These are phyloP conservation scores for Chloranthus sessilifolius DNA, from an alignment of 164 flowering plant genomes.

Conservation along the genomic window DNA sequence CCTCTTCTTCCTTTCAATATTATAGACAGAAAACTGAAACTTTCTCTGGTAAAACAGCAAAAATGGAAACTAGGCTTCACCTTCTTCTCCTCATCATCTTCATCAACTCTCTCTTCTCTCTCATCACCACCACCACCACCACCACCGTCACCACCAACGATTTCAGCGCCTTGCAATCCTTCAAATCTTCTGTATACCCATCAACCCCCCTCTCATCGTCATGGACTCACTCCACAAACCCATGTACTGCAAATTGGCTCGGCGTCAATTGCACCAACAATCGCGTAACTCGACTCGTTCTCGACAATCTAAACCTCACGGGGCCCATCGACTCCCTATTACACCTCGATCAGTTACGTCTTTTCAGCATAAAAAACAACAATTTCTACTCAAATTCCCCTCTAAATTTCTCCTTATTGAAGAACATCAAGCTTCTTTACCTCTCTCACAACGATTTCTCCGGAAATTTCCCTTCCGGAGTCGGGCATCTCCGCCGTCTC, in stretches of 20 bases:
- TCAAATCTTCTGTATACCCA: conserved; percentile 25
- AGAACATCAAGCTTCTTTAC: conserved; percentile 39
- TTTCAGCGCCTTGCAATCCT: conserved; percentile 17
- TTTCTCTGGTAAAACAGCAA: too few species aligned
- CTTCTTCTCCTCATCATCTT: too few species aligned
- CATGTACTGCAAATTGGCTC: conserved; percentile 38
- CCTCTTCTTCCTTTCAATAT: too few species aligned
- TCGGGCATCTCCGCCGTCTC: conserved; percentile 29
- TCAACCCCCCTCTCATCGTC: conserved; percentile 22
- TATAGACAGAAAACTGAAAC: too few species aligned
- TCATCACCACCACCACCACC: too few species aligned
- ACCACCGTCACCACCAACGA: conserved; percentile 13
- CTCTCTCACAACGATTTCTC: conserved; percentile 39
- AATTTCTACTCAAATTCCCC: conserved; percentile 12
- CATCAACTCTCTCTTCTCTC: too few species aligned
- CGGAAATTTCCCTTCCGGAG: conserved; percentile 35
- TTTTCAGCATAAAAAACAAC: conserved; percentile 40
- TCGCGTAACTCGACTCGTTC: conserved; percentile 37
- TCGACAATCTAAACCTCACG: conserved; percentile 31
- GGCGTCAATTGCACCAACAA: conserved; percentile 38
- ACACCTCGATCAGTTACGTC: conserved; percentile 29
- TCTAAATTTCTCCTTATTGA: conserved; percentile 27
- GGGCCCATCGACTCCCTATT: conserved; percentile 26
- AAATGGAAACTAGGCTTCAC: too few species aligned
- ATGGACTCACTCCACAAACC: conserved; percentile 30